phyloP scores from a whole-genome alignment of 2,329 filamentous ascomycete species.

The Fusarium napiforme region DNA sequence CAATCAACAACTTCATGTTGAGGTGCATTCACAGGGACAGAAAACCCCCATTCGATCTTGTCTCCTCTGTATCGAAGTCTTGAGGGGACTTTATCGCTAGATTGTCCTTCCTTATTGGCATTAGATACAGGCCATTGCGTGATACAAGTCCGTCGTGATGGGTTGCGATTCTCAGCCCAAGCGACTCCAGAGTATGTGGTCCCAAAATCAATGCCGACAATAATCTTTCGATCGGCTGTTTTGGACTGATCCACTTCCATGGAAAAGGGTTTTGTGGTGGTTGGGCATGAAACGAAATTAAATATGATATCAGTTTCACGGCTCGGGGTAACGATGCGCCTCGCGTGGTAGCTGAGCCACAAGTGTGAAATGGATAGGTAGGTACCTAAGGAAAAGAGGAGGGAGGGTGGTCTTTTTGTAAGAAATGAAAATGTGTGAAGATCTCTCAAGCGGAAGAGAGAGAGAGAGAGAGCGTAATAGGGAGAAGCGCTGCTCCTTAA shows the following conservation, averaged over 20 bases:
- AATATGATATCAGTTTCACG: not conserved
- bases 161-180: slow-evolving; percentile 57
- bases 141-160: slow-evolving; percentile 51
- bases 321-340: not conserved
- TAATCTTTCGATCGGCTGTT: slow-evolving; percentile 54
- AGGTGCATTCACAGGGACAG: slow-evolving; percentile 54
- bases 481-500: not conserved
- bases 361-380: not conserved
- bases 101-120: slow-evolving; percentile 49
- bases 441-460: not conserved
- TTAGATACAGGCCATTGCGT: slow-evolving; percentile 56
- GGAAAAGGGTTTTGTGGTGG: not conserved
- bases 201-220: slow-evolving; percentile 64
- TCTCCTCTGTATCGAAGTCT: slow-evolving; percentile 53
- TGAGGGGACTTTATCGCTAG: slow-evolving; percentile 59
- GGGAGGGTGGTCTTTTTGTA: not conserved
- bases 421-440: not conserved
- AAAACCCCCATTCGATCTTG: slow-evolving; percentile 58
- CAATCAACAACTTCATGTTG: slow-evolving; percentile 55
- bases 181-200: slow-evolving; percentile 65
- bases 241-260: slow-evolving; percentile 53
- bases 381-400: not conserved
- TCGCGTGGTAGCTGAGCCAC: not conserved
- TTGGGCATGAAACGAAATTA: not conserved
- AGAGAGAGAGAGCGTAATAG: not conserved